Evolutionary conservation across 805 yeast species (phyloP).

Genomic region (Priceomyces fermenticarens): DNA sequence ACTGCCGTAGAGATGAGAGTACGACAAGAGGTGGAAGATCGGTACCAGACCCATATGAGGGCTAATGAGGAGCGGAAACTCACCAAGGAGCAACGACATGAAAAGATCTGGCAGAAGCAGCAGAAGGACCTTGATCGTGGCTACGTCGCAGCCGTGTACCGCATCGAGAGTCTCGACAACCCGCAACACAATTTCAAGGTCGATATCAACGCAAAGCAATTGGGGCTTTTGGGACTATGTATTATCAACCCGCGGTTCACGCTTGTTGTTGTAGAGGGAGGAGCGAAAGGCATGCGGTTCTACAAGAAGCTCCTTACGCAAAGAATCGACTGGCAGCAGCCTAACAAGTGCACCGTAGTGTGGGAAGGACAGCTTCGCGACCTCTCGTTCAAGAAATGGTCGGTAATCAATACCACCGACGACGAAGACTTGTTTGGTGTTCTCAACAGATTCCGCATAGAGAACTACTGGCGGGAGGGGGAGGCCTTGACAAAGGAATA

Average conservation of each 20-base stretch:
- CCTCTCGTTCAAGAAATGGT: slow-evolving; percentile 65
- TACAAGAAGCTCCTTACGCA: slow-evolving; percentile 58
- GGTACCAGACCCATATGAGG: slow-evolving; percentile 56
- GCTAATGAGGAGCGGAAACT: slow-evolving; percentile 63
- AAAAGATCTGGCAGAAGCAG: slow-evolving; percentile 43
- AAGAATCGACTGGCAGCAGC: slow-evolving; percentile 69
- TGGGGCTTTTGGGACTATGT: slow-evolving; percentile 62
- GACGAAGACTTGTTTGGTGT: slow-evolving; percentile 51
- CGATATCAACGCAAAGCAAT: slow-evolving; percentile 77
- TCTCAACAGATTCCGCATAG: slow-evolving; percentile 51
- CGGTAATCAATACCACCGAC: slow-evolving; percentile 50
- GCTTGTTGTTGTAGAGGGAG: slow-evolving; percentile 74
- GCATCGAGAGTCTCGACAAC: slow-evolving; percentile 51
- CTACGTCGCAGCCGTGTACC: slow-evolving; percentile 54
- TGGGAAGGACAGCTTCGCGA: slow-evolving; percentile 72
- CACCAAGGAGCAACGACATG: slow-evolving; percentile 53
- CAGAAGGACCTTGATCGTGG: slow-evolving; percentile 54
- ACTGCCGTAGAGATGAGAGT: slow-evolving; percentile 79
- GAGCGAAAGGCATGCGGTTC: slow-evolving; percentile 55
- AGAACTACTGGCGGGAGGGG: slow-evolving; percentile 56
- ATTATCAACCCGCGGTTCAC: slow-evolving; percentile 45
- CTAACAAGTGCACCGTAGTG: slow-evolving; percentile 46
- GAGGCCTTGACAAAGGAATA: neutral
- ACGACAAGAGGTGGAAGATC: slow-evolving; percentile 59
- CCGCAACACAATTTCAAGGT: slow-evolving; percentile 72